Base-by-base conservation (phyloP, 352 stramenopile genomes). In the Saprolegnia diclina region DNA sequence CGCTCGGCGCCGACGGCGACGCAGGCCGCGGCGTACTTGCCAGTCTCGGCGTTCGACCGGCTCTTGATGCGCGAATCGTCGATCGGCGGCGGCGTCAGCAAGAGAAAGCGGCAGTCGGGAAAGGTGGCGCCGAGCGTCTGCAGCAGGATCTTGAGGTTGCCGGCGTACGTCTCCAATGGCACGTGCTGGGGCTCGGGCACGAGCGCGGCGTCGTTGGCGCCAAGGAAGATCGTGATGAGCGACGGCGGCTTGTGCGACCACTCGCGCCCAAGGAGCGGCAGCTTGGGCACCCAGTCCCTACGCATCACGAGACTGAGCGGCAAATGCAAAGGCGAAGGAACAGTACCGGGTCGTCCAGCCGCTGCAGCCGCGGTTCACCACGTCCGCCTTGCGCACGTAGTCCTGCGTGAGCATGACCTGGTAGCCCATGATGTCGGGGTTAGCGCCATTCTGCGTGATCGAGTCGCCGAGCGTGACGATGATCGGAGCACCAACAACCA, bases 181-280 rank as follows among this genome's bases (percentile, higher is more conserved):
- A 90, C 78, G 55, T 84, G 73, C 32, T 71, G 67, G 11, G 57
- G 40, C 26, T 81, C 79, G n/a, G 76, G 56, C 4, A 55, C 13
- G 13, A 81, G 67, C 5, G 76, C 77, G 1, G 82, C 79, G 57
- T 90, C 82, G 71, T 90, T 90, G 24, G 82, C 76, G 19, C 82
- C 82, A 5, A 88, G 71, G 75, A 77, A 88, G 11, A 89, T 42
- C 24, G 76, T 85, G 24, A 89, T 73, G 13, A 90, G 38, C 4
- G 70, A 67, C 13, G 77, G 75, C 52, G 55, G 29, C 77, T 68
- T 74, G 13, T 48, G 55, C 24, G 65, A 37, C 22, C 85, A 64
- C 46, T 89, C 80, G 0, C 70, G 53, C 16, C 71, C 70, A n/a
- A 85, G 45, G n/a, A 77, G 48, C 4, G 81, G 79, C 9, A 89